Evolutionary conservation across 2,329 filamentous ascomycete species (phyloP).

Genomic region (Calonectria pseudoreteaudii): DNA sequence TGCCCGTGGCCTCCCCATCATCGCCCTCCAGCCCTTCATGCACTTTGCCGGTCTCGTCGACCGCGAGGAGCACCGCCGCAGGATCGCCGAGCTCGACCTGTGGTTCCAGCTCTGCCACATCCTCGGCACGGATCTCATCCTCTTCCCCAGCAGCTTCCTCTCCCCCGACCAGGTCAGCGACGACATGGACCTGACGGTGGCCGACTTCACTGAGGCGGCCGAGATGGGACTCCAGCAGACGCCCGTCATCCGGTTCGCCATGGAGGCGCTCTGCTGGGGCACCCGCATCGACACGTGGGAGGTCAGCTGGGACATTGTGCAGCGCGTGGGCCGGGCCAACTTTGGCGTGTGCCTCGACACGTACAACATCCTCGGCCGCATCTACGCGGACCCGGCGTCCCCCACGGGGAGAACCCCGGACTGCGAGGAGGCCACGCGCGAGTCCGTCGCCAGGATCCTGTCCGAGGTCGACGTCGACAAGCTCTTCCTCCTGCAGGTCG

Average conservation of each 20-base stretch:
- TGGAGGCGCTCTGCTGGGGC: slow-evolving; percentile 80
- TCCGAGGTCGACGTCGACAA: slow-evolving; percentile 69
- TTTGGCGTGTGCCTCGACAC: slow-evolving; percentile 84
- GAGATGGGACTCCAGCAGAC: slow-evolving; percentile 71
- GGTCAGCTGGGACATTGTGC: slow-evolving; percentile 75
- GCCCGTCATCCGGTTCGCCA: slow-evolving; percentile 75
- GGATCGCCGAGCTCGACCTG: slow-evolving; percentile 72
- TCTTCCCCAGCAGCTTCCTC: slow-evolving; percentile 80
- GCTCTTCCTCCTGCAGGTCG: slow-evolving; percentile 82
- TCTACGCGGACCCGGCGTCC: slow-evolving; percentile 76
- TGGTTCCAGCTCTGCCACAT: slow-evolving; percentile 77
- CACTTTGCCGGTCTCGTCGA: slow-evolving; percentile 82
- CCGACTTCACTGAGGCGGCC: slow-evolving; percentile 73
- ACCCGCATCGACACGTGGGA: slow-evolving; percentile 80
- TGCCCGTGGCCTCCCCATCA: slow-evolving; percentile 63
- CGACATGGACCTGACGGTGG: slow-evolving; percentile 66
- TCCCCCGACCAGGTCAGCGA: slow-evolving; percentile 57
- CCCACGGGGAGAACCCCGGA: slow-evolving; percentile 62
- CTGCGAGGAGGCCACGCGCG: slow-evolving; percentile 66
- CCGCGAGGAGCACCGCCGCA: slow-evolving; percentile 65
- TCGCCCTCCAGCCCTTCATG: slow-evolving; percentile 81
- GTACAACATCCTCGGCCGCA: slow-evolving; percentile 79
- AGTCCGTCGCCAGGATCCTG: slow-evolving; percentile 67
- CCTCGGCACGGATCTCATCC: slow-evolving; percentile 77
- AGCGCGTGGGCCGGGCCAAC: slow-evolving; percentile 73